Evolutionary conservation across 2,329 filamentous ascomycete species (phyloP).

Genomic region (Clonostachys solani): DNA sequence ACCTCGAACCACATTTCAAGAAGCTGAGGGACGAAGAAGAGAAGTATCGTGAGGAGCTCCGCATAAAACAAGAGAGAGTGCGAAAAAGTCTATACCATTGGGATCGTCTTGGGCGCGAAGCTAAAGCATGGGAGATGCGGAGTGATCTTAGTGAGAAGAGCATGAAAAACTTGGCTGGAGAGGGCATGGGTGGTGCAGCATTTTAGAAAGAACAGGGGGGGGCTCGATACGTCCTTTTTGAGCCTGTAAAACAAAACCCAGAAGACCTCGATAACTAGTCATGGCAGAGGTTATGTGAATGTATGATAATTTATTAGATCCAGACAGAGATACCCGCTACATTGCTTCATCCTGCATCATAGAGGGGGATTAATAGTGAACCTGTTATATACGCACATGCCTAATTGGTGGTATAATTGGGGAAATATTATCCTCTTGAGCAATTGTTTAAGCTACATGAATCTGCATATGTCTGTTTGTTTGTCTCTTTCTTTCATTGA

Average conservation of each 20-base stretch:
- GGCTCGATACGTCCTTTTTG: too few relatives aligned
- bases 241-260: too few relatives aligned
- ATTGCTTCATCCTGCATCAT: too few relatives aligned
- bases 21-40: constrained; percentile 56
- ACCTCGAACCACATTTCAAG: constrained; percentile 48
- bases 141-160: constrained; percentile 53
- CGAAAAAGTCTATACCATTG: constrained; percentile 47
- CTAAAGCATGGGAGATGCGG: constrained; percentile 47
- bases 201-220: constrained; percentile 28
- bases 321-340: too few relatives aligned
- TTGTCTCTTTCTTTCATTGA: background rate
- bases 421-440: too few relatives aligned
- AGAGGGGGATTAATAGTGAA: too few relatives aligned
- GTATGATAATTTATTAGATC: background rate
- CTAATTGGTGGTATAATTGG: too few relatives aligned
- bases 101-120: constrained; percentile 51
- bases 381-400: too few relatives aligned
- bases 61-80: constrained; percentile 48
- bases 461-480: background rate
- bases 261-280: too few relatives aligned
- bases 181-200: constrained; percentile 49
- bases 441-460: background rate
- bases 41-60: constrained; percentile 47
- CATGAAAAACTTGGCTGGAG: constrained; percentile 52
- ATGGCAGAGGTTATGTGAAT: too few relatives aligned